Evolutionary conservation across 2,329 filamentous ascomycete species (phyloP), one percentile per base, ranked within the genome.

Genomic region (Paracoccidioides brasiliensis): DNA sequence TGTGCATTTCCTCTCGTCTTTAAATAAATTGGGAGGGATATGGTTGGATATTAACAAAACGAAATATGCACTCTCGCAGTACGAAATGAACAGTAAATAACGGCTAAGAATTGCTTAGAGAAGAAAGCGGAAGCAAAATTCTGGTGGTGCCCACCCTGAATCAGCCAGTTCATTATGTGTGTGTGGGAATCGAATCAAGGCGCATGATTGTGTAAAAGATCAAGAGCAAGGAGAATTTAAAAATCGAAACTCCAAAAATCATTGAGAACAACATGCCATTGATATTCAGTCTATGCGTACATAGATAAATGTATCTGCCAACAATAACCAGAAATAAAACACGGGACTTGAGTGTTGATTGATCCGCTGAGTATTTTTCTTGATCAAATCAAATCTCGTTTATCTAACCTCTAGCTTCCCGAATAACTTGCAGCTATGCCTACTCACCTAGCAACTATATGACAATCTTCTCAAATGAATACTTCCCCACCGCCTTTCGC

Each of bases 401-500:
- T 2, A 22, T n/a, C n/a, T 9, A 28, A 12, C 30, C 7, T 10
- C 9, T 37, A 12, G 4, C 8, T 22, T 38, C 46, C 38, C 7
- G 3, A 3, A 5, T 28, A 5, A 6, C 10, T 2, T 9, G n/a
- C 22, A 4, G 1, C 14, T 38, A 53, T 53, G 53, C 53, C 52
- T 52, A 58, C 52, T 28, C 37, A 43, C 32, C 54, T 45, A 28
- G 37, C 54, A 5, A 12, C 52, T 77, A 88, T 64, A 89, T 74
- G 53, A 79, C 70, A 63, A 95, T 83, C 70, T 82, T 81, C 73
- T 95, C 89, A 61, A 91, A 78, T 49, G 86, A 88, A 73, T 96
- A 95, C 61, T 84, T 82, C 55, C 86, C 86, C 59, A 90, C 85
- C 67, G 84, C 84, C 72, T 87, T 86, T 66, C 86, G 88, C 66